Percentiles rank a stretch among this genome's conserved stretches.
Conservation (phyloP, 176 grass and related monocot genomes). For the Cenchrus americanus region DNA sequence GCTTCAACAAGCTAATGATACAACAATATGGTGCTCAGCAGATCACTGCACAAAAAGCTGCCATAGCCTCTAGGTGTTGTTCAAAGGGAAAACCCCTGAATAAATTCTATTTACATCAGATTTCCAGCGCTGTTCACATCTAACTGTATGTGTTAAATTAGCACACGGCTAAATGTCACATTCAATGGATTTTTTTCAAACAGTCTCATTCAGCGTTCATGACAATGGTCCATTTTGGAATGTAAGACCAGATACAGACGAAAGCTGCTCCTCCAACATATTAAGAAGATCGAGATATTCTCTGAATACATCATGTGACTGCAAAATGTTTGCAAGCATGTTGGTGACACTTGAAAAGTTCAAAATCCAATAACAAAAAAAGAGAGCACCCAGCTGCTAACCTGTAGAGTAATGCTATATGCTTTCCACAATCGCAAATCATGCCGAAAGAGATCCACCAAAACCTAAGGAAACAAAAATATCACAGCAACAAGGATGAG, state of each 20-base stretch:
- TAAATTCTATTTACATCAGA: slow-evolving; percentile 57
- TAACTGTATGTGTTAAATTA: slow-evolving; percentile 53
- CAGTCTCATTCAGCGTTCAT: slow-evolving; percentile 21
- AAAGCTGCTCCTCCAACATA: slow-evolving; percentile 82
- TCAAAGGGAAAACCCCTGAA: slow-evolving; percentile 27
- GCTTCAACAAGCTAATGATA: slow-evolving; percentile 53
- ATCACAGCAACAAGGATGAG: slow-evolving; percentile 22
- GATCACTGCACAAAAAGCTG: slow-evolving; percentile 46
- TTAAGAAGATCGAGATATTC: slow-evolving; percentile 92
- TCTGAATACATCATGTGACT: slow-evolving; percentile 90
- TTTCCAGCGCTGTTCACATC: slow-evolving; percentile 23
- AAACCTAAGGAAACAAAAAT: slow-evolving; percentile 64
- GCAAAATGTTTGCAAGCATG: slow-evolving; percentile 42
- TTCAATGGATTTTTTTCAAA: slow-evolving; percentile 7
- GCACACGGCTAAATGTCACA: slow-evolving; percentile 38
- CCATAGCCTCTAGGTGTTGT: slow-evolving; percentile 40
- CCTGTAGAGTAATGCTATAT: slow-evolving; percentile 95
- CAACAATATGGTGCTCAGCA: slow-evolving; percentile 50
- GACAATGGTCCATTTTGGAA: slow-evolving; percentile 64
- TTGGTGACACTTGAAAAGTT: slow-evolving; percentile 7
- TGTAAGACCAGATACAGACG: slow-evolving; percentile 64
- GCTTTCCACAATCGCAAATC: slow-evolving; percentile 94
- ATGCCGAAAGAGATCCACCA: slow-evolving; percentile 93
- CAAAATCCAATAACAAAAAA: neutral
- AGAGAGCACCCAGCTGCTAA: slow-evolving; percentile 8